phyloP scores from a whole-genome alignment of 1,284 basidiomycete species.

The Ganoderma multipileum region DNA sequence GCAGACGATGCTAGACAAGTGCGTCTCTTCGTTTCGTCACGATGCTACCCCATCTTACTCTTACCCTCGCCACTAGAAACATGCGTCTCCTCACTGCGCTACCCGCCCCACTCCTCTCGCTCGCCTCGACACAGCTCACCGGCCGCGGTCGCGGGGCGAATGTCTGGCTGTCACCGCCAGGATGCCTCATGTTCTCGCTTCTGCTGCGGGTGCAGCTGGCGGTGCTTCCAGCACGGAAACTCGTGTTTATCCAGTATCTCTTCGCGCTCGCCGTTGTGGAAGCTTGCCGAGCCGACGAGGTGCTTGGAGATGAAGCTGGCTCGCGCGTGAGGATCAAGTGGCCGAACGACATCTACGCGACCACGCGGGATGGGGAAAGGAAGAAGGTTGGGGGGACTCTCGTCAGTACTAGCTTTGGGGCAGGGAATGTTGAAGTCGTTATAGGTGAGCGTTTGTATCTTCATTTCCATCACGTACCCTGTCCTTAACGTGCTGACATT shows the following conservation, averaged over 20 bases:
- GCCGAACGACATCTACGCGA: conserved; percentile 96
- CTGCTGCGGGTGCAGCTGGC: conserved; percentile 69
- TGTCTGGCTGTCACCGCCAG: conserved; percentile 91
- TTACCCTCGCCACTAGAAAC: conserved; percentile 61
- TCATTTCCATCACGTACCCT: neutral
- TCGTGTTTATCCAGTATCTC: conserved; percentile 97
- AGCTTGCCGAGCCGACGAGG: conserved; percentile 65
- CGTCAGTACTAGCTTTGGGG: conserved; percentile 86
- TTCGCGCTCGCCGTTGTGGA: conserved; percentile 89
- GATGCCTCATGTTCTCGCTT: conserved; percentile 90
- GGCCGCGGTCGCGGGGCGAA: conserved; percentile 93
- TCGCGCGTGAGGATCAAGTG: conserved; percentile 86
- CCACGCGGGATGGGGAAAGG: conserved; percentile 55
- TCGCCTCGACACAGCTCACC: conserved; percentile 88
- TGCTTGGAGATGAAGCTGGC: conserved; percentile 60
- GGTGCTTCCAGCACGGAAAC: conserved; percentile 64
- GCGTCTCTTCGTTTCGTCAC: conserved; percentile 38
- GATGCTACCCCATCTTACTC: neutral
- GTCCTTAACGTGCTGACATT: neutral
- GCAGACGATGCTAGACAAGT: conserved; percentile 95
- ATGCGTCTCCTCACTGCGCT: conserved; percentile 72
- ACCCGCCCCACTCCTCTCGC: conserved; percentile 79
- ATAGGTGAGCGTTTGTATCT: conserved; percentile 62
- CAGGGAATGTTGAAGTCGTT: conserved; percentile 77
- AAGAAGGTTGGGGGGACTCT: conserved; percentile 92